Conservation (phyloP, 2,329 filamentous ascomycete genomes). For the Arthrobotrys sinensis region DNA sequence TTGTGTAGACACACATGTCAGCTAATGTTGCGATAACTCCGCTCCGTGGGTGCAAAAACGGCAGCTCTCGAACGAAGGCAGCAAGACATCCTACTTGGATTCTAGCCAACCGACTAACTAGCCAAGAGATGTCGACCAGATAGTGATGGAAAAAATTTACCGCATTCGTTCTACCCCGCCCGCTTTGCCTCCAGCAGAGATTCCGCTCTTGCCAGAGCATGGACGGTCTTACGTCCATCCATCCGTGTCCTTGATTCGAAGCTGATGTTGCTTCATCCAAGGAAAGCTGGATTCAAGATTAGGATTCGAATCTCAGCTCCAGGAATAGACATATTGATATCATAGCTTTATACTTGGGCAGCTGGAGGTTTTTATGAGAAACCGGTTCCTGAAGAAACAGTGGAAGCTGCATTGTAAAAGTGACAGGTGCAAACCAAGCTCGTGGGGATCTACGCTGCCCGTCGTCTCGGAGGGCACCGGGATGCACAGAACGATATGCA, state of each 20-base stretch:
- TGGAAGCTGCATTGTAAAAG: slow-evolving; percentile 26
- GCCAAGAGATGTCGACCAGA: slow-evolving; percentile 31
- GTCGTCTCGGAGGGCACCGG: slow-evolving; percentile 57
- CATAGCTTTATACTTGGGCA: slow-evolving; percentile 33
- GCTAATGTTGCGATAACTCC: slow-evolving; percentile 38
- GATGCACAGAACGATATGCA: slow-evolving; percentile 35
- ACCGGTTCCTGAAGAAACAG: slow-evolving; percentile 34
- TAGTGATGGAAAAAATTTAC: slow-evolving; percentile 33
- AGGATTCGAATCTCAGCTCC: slow-evolving; percentile 33
- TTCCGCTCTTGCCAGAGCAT: slow-evolving; percentile 29
- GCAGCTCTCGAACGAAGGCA: slow-evolving; percentile 47
- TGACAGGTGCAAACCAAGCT: slow-evolving; percentile 50
- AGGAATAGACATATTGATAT: slow-evolving; percentile 57
- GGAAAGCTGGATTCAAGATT: slow-evolving; percentile 26
- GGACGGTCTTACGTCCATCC: slow-evolving; percentile 33
- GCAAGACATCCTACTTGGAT: slow-evolving; percentile 36
- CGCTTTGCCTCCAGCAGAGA: slow-evolving; percentile 41
- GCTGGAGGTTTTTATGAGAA: slow-evolving; percentile 38
- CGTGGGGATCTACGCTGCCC: slow-evolving; percentile 49
- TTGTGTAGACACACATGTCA: slow-evolving; percentile 35
- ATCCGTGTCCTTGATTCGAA: slow-evolving; percentile 27
- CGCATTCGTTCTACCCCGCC: slow-evolving; percentile 56
- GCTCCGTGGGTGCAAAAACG: slow-evolving; percentile 41
- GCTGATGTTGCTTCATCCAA: slow-evolving; percentile 36
- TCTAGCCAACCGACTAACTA: slow-evolving; percentile 41